Percentiles rank a stretch among this genome's conserved stretches.
phyloP scores from a whole-genome alignment of 192 early-diverging fungal genomes.

The Lunasporangiospora selenospora region DNA sequence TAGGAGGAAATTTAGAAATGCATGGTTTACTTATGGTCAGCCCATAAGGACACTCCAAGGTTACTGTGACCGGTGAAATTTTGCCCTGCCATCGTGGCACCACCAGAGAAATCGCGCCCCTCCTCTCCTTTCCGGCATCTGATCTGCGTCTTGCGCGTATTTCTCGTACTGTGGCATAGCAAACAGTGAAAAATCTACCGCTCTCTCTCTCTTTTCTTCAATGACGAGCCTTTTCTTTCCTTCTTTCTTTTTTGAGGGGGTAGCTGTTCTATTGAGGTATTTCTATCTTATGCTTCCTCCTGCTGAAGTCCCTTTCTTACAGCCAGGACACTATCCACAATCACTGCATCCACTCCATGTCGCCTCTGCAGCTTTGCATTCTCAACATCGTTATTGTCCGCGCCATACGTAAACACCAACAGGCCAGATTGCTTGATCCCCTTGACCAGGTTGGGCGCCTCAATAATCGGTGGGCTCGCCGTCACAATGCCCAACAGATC shows the following conservation, averaged over 20 bases:
- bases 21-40: slow-evolving; percentile 58
- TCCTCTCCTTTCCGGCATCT: no score
- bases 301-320: slow-evolving; percentile 55
- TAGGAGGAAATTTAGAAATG: slow-evolving; percentile 50
- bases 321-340: slow-evolving; percentile 73
- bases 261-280: not conserved
- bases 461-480: slow-evolving; percentile 72
- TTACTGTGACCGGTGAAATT: no score
- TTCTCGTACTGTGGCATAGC: no score
- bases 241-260: not conserved
- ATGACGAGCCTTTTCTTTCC: not conserved
- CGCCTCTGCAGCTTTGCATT: slow-evolving; percentile 74
- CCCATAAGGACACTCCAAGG: no score
- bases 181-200: no score
- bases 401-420: slow-evolving; percentile 84
- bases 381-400: slow-evolving; percentile 75
- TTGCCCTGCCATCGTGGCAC: no score
- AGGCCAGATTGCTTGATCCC: slow-evolving; percentile 77
- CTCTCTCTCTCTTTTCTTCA: no score
- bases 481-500: slow-evolving; percentile 85
- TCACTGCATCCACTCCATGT: slow-evolving; percentile 89
- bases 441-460: slow-evolving; percentile 73
- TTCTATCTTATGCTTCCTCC: slow-evolving; percentile 4
- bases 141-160: no score
- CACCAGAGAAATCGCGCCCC: no score